Evolutionary conservation across 2,329 filamentous ascomycete genomes (phyloP).

Genomic region (Pyricularia grisea): DNA sequence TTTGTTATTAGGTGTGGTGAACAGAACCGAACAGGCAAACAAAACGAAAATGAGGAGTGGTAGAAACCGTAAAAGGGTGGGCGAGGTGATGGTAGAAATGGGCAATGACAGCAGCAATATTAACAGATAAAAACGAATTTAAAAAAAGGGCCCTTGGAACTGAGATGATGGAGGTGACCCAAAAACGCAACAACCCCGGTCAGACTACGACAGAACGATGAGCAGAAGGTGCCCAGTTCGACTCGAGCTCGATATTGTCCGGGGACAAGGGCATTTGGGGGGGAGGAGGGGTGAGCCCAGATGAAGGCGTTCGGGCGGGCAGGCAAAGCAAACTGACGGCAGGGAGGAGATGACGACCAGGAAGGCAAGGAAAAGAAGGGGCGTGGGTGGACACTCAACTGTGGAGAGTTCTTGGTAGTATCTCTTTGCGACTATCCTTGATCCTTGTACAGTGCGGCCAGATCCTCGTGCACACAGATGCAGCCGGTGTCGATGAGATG

Average conservation of each 20-base stretch:
- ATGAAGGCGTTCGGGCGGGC: not conserved
- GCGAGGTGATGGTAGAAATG: not conserved
- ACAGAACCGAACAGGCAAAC: not conserved
- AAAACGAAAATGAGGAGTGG: not conserved
- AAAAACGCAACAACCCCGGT: not conserved
- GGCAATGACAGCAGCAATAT: not conserved
- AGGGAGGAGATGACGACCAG: not conserved
- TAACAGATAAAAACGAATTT: not conserved
- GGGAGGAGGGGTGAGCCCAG: not conserved
- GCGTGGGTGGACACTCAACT: not conserved
- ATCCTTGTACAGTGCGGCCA: not conserved
- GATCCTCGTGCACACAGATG: not conserved
- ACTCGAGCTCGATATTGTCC: constrained; percentile 3
- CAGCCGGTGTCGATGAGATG: not conserved
- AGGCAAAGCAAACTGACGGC: not conserved
- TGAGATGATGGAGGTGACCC: not conserved
- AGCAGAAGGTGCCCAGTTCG: not conserved
- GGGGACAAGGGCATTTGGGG: not conserved
- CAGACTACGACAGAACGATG: not conserved
- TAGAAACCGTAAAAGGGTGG: not conserved
- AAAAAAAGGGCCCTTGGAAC: not conserved
- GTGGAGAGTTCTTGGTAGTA: not conserved
- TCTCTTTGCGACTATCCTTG: not conserved
- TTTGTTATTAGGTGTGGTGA: not conserved
- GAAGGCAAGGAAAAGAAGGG: not conserved